A percentile compares a stretch with the other conserved stretches of the same genome.
phyloP scores from a whole-genome alignment of 148 eudicot species.

The Rhododendron henanense region DNA sequence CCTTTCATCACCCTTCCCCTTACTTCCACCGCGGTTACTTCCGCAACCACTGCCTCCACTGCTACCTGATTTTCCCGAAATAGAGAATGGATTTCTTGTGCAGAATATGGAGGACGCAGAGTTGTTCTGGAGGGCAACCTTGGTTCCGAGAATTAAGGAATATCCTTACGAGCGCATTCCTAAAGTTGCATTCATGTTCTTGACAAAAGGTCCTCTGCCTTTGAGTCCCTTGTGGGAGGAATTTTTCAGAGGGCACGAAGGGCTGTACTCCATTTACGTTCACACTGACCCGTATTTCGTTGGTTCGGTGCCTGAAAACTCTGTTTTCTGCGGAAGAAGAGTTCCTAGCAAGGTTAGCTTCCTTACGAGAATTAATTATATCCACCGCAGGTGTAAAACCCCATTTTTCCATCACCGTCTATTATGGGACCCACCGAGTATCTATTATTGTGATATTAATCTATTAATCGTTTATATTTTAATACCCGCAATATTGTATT shows the following conservation, averaged over 20 bases:
- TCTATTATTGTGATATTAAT: too few species aligned
- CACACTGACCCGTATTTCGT: slow-evolving; percentile 39
- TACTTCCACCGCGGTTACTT: background rate
- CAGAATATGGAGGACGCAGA: slow-evolving; percentile 51
- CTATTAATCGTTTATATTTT: too few species aligned
- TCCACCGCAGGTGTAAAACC: too few species aligned
- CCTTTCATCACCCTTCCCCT: background rate
- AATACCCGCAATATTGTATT: too few species aligned
- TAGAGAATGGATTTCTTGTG: slow-evolving; percentile 7
- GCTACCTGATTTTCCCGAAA: background rate
- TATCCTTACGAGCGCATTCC: slow-evolving; percentile 27
- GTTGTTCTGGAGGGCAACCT: slow-evolving; percentile 60
- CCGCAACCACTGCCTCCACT: background rate
- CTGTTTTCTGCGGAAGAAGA: slow-evolving; percentile 47
- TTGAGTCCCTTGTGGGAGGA: slow-evolving; percentile 49
- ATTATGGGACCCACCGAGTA: too few species aligned
- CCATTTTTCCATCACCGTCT: too few species aligned
- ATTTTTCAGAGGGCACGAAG: slow-evolving; percentile 61
- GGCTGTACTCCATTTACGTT: slow-evolving; percentile 53
- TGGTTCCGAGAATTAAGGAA: slow-evolving; percentile 39
- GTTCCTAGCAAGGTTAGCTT: slow-evolving; percentile 70
- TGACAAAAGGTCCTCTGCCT: slow-evolving; percentile 45
- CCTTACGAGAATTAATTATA: background rate
- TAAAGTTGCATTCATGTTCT: slow-evolving; percentile 75
- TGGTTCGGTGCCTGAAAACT: slow-evolving; percentile 28